Conservation (phyloP, 257 asterid species). For the Solanum chiquidenum region DNA sequence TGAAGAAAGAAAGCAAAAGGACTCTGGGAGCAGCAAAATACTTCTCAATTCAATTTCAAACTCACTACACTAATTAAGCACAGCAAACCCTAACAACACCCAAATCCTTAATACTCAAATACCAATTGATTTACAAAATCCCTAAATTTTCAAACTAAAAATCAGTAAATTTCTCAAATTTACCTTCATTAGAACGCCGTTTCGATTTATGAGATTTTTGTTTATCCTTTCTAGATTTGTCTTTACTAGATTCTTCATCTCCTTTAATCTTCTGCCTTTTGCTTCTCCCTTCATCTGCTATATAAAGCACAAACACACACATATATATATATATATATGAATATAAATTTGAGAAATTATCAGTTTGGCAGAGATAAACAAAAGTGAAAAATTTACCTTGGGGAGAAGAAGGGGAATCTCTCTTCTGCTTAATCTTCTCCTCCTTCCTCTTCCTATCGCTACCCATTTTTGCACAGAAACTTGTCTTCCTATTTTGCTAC, state of each 20-base stretch:
- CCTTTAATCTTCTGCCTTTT: conserved; percentile 1
- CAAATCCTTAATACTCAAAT: neutral
- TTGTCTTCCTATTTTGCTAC: neutral
- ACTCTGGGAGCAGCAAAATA: neutral
- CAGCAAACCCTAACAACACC: neutral
- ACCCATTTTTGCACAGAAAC: neutral
- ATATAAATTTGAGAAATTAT: neutral
- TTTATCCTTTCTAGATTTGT: conserved; percentile 11
- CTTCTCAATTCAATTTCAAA: neutral
- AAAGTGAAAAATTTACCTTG: neutral
- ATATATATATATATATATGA: neutral
- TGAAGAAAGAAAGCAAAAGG: neutral
- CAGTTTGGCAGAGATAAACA: neutral
- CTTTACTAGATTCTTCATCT: neutral
- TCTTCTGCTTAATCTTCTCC: neutral
- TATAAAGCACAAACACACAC: neutral
- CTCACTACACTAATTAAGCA: neutral
- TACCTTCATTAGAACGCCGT: conserved; percentile 44
- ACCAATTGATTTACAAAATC: neutral
- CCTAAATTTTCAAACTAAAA: neutral
- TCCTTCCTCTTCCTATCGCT: neutral
- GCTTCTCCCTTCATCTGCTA: conserved; percentile 10
- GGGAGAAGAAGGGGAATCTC: neutral
- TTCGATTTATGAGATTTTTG: conserved; percentile 38
- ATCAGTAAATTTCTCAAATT: neutral